Percentiles rank a stretch among this genome's conserved stretches.
phyloP scores from a whole-genome alignment of 345 rosid species.

The Citrus sp. region DNA sequence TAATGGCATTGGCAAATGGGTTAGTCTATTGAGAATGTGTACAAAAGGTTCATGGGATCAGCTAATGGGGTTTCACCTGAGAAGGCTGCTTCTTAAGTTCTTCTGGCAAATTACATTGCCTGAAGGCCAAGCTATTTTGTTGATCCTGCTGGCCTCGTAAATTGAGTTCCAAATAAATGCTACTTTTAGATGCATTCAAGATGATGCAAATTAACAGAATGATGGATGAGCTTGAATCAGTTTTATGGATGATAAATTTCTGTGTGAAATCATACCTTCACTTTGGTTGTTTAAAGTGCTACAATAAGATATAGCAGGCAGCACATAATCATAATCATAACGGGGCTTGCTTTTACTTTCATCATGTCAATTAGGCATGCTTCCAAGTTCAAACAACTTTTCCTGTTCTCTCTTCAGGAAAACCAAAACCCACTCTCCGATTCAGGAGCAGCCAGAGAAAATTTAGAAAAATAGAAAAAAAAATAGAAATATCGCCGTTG shows the following conservation, averaged over 20 bases:
- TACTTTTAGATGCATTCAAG: not conserved
- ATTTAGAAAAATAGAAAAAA: too few relatives aligned
- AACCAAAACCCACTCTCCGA: too few relatives aligned
- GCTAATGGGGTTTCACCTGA: not conserved
- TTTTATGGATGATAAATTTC: not conserved
- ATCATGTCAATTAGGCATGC: too few relatives aligned
- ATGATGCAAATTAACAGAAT: not conserved
- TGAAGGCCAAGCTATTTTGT: not conserved
- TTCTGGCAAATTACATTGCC: not conserved
- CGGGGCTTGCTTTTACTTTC: too few relatives aligned
- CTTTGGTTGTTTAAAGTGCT: not conserved
- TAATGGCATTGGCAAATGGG: not conserved
- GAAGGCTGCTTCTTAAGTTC: not conserved
- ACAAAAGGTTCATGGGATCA: not conserved
- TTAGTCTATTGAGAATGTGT: not conserved
- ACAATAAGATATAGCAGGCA: too few relatives aligned
- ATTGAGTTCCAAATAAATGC: not conserved
- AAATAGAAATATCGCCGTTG: slow-evolving; percentile 34
- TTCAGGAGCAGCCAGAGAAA: too few relatives aligned
- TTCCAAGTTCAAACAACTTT: too few relatives aligned
- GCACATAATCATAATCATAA: too few relatives aligned
- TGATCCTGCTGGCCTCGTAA: not conserved
- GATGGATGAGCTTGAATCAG: not conserved
- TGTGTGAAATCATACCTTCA: not conserved
- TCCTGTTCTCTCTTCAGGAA: too few relatives aligned